A percentile compares a stretch with the other conserved stretches of the same genome.
These are phyloP conservation scores for Umbelopsis isabellina DNA, from an alignment of 192 early-diverging fungal species.

Conservation along the genomic window DNA sequence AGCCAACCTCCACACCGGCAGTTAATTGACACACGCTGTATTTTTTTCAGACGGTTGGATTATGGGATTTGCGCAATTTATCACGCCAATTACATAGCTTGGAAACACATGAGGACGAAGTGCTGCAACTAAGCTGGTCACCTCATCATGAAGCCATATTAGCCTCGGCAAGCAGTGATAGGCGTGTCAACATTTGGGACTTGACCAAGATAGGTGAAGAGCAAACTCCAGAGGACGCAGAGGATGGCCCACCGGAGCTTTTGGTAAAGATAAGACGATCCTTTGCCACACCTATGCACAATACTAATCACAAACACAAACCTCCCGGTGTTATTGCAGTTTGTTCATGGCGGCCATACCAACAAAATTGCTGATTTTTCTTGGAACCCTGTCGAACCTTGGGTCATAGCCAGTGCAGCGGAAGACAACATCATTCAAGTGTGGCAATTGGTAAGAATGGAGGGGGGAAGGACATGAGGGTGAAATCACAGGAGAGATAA, in stretches of 20 bases:
- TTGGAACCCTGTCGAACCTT: slow-evolving; percentile 94
- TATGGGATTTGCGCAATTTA: slow-evolving; percentile 97
- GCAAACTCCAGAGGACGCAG: slow-evolving; percentile 96
- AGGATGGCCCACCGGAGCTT: slow-evolving; percentile 97
- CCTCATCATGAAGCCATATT: slow-evolving; percentile 90
- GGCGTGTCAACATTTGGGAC: slow-evolving; percentile 95
- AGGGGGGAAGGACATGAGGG: neutral
- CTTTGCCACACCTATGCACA: neutral
- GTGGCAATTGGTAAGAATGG: slow-evolving; percentile 89
- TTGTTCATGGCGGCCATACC: slow-evolving; percentile 98
- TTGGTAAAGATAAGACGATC: slow-evolving; percentile 55
- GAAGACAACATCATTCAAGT: slow-evolving; percentile 98
- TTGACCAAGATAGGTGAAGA: slow-evolving; percentile 94
- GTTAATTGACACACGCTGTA: neutral
- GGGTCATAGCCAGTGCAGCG: slow-evolving; percentile 92
- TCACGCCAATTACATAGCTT: slow-evolving; percentile 84
- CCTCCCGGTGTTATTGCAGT: slow-evolving; percentile 49
- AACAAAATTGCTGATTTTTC: slow-evolving; percentile 93
- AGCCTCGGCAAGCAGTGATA: slow-evolving; percentile 87
- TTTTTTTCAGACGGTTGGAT: slow-evolving; percentile 69
- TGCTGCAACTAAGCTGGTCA: slow-evolving; percentile 91
- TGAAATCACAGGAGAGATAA: neutral
- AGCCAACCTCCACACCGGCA: neutral
- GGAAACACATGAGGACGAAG: slow-evolving; percentile 90
- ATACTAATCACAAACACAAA: too few relatives aligned